These are phyloP conservation scores for Botrytis fragariae DNA, from an alignment of 2,329 filamentous ascomycete genomes.

Conservation along the genomic window DNA sequence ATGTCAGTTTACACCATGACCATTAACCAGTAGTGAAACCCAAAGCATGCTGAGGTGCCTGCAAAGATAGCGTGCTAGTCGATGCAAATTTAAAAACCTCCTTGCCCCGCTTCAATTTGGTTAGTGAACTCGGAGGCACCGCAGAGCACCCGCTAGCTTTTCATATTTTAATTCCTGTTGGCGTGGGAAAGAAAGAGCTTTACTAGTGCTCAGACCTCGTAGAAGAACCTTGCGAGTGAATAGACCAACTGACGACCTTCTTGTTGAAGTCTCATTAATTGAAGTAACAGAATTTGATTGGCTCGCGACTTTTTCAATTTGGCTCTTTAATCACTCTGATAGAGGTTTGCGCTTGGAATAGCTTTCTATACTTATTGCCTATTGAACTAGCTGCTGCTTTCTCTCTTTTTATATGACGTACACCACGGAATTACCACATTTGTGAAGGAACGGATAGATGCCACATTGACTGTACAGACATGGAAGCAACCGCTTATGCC, in stretches of 20 bases:
- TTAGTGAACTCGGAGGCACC: not conserved
- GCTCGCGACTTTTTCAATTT: not conserved
- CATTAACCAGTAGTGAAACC: not conserved
- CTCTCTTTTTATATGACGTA: not conserved
- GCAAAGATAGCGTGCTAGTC: not conserved
- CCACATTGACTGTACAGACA: not conserved
- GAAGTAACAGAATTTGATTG: not conserved
- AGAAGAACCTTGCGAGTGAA: not conserved
- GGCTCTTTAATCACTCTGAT: not conserved
- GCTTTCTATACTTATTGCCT: not conserved
- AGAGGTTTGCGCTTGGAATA: not conserved
- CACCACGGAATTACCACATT: not conserved
- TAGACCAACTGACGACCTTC: not conserved
- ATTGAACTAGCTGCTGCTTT: not conserved
- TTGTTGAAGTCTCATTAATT: not conserved
- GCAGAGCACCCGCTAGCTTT: not conserved
- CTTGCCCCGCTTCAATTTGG: constrained; percentile 1
- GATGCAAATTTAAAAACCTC: constrained; percentile 4
- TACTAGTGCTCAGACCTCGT: not conserved
- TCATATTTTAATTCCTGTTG: not conserved
- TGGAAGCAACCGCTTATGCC: constrained; percentile 2
- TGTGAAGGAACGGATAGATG: not conserved
- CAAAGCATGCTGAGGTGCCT: not conserved
- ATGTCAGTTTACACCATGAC: not conserved
- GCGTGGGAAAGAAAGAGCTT: not conserved